Evolutionary conservation across 2,329 filamentous ascomycete species (phyloP).

Genomic region (Monosporascus sp.): DNA sequence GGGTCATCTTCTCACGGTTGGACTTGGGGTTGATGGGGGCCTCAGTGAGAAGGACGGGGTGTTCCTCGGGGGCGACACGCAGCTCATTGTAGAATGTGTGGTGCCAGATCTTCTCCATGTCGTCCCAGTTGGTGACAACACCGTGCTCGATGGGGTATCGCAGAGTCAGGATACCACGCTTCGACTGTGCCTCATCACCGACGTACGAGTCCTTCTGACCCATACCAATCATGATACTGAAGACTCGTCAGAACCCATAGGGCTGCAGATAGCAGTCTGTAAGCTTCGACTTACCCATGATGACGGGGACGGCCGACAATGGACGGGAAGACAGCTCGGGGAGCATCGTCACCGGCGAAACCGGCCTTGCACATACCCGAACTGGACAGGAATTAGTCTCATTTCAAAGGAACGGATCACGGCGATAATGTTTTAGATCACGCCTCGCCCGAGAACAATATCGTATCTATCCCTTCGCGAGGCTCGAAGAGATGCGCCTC

Average conservation of each 20-base stretch:
- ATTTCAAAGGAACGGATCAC: slow-evolving; percentile 1
- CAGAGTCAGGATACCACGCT: slow-evolving; percentile 99
- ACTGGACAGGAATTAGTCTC: slow-evolving; percentile 48
- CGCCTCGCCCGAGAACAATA: neutral
- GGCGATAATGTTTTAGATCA: neutral
- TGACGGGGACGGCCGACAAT: slow-evolving; percentile 99
- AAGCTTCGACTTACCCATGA: slow-evolving; percentile 76
- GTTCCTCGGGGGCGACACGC: slow-evolving; percentile 99
- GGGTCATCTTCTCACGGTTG: slow-evolving; percentile 99
- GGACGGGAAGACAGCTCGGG: slow-evolving; percentile 99
- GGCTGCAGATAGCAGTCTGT: slow-evolving; percentile 1
- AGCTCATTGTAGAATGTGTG: slow-evolving; percentile 99
- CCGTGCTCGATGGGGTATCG: slow-evolving; percentile 99
- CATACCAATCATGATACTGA: slow-evolving; percentile 99
- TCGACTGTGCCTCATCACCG: slow-evolving; percentile 99
- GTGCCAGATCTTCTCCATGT: slow-evolving; percentile 99
- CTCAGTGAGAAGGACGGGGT: slow-evolving; percentile 98
- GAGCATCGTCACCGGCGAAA: slow-evolving; percentile 99
- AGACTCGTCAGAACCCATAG: slow-evolving; percentile 26
- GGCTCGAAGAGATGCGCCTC: neutral
- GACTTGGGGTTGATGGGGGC: slow-evolving; percentile 99
- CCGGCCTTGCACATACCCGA: slow-evolving; percentile 99
- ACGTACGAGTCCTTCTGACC: slow-evolving; percentile 99
- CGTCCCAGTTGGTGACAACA: slow-evolving; percentile 99
- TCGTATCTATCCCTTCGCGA: neutral